Conservation (phyloP, 2,329 filamentous ascomycete genomes). For the Ascochyta viciae-villosae region DNA sequence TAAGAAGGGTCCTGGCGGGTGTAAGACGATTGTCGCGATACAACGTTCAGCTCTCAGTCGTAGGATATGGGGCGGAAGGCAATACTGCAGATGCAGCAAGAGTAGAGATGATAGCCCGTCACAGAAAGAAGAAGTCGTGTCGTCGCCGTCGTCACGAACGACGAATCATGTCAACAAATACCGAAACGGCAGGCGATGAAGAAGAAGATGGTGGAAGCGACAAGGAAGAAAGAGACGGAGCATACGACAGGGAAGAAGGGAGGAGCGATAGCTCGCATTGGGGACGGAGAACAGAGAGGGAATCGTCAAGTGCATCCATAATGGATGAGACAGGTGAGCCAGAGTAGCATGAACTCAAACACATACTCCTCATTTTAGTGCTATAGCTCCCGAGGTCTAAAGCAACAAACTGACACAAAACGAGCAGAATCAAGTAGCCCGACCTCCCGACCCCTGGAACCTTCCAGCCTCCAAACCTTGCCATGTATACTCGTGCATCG, state of each 20-base stretch:
- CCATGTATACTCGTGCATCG: neutral
- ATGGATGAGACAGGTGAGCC: constrained; percentile 6
- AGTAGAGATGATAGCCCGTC: constrained; percentile 10
- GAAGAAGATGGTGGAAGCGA: constrained; percentile 3
- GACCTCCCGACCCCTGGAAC: neutral
- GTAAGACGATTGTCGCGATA: constrained; percentile 12
- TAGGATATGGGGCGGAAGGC: constrained; percentile 6
- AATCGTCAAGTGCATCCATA: constrained; percentile 1
- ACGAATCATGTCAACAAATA: constrained; percentile 5
- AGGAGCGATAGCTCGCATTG: constrained; percentile 1
- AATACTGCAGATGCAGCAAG: constrained; percentile 5
- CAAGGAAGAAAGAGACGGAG: neutral
- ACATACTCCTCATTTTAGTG: constrained; percentile 1
- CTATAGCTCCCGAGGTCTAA: neutral
- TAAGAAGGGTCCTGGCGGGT: constrained; percentile 17
- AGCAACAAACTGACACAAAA: constrained; percentile 5
- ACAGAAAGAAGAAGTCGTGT: constrained; percentile 13
- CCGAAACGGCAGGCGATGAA: neutral
- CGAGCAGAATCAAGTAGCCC: constrained; percentile 5
- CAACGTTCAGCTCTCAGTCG: constrained; percentile 9
- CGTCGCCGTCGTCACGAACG: constrained; percentile 16
- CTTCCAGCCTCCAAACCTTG: neutral
- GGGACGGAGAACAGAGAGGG: neutral
- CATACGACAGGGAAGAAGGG: constrained; percentile 4
- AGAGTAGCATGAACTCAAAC: neutral